Percentiles rank a stretch among this genome's conserved stretches.
phyloP scores from a whole-genome alignment of 2,329 filamentous ascomycete genomes.

The Arthrobotrys sphaeroides region DNA sequence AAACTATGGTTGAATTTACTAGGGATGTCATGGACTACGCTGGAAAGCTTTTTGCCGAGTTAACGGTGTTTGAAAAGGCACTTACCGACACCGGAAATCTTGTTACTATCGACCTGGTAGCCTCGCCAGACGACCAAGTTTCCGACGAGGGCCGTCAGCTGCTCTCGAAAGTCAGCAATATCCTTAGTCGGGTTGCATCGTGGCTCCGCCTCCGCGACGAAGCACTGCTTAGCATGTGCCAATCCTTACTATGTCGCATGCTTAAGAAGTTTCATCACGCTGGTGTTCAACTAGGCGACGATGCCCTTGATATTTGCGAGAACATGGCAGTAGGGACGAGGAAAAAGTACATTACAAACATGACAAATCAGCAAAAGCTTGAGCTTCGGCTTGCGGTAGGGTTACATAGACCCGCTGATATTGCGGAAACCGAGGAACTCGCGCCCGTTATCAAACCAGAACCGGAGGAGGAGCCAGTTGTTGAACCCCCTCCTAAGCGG shows the following conservation, averaged over 20 bases:
- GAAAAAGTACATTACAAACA: conserved; percentile 76
- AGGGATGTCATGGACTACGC: conserved; percentile 95
- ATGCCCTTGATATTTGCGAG: conserved; percentile 71
- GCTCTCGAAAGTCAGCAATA: conserved; percentile 60
- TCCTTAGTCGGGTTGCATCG: conserved; percentile 60
- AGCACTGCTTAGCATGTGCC: conserved; percentile 83
- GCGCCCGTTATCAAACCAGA: conserved; percentile 60
- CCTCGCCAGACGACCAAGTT: conserved; percentile 58
- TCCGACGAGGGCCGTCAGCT: conserved; percentile 60
- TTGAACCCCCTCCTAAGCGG: conserved; percentile 37
- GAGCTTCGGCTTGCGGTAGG: conserved; percentile 71
- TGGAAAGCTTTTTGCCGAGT: conserved; percentile 83
- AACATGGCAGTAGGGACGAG: conserved; percentile 64
- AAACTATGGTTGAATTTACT: conserved; percentile 88
- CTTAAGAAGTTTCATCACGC: conserved; percentile 83
- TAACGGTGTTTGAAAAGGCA: conserved; percentile 81
- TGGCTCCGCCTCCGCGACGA: conserved; percentile 87
- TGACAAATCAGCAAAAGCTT: conserved; percentile 83
- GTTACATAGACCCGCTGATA: conserved; percentile 66
- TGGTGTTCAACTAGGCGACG: conserved; percentile 66
- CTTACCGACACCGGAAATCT: conserved; percentile 61
- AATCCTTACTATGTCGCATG: conserved; percentile 84
- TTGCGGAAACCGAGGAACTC: conserved; percentile 58
- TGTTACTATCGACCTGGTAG: conserved; percentile 59
- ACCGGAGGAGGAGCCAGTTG: conserved; percentile 64